A percentile compares a stretch with the other conserved stretches of the same genome.
Evolutionary conservation across 768 basidiomycete species (phyloP).

Genomic region (Psilocybe cyanescens): DNA sequence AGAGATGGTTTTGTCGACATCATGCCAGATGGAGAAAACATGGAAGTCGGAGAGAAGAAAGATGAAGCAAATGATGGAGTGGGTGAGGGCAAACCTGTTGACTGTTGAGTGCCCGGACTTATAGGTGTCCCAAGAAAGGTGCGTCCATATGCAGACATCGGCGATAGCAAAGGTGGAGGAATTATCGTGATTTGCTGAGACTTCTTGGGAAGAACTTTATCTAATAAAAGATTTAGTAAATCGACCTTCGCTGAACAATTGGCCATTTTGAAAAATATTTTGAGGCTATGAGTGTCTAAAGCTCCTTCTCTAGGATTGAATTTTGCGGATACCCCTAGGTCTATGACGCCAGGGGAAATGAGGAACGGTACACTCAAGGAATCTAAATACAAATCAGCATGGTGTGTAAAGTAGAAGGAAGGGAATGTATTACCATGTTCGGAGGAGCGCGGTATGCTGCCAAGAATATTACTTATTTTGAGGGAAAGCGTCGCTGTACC

Average conservation of each 20-base stretch:
- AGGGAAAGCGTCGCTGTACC: constrained; percentile 59
- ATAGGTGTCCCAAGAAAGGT: constrained; percentile 22
- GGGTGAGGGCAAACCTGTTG: constrained; percentile 26
- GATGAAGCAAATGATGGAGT: constrained; percentile 30
- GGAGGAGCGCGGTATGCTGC: constrained; percentile 36
- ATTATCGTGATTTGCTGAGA: constrained; percentile 1
- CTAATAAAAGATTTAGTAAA: constrained; percentile 37
- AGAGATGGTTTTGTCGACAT: constrained; percentile 20
- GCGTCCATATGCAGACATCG: constrained; percentile 10
- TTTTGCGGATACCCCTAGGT: constrained; percentile 49
- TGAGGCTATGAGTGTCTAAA: constrained; percentile 57
- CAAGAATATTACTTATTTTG: constrained; percentile 49
- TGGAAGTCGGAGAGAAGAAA: constrained; percentile 28
- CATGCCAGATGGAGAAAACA: constrained; percentile 23
- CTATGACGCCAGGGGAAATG: constrained; percentile 46
- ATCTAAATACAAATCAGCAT: constrained; percentile 13
- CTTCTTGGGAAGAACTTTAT: constrained; percentile 23
- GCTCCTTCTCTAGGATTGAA: constrained; percentile 63
- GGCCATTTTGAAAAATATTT: constrained; percentile 47
- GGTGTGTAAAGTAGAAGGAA: background rate
- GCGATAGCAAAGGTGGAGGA: constrained; percentile 4
- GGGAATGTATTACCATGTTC: constrained; percentile 31
- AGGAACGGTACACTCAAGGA: constrained; percentile 41
- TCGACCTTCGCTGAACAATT: constrained; percentile 53
- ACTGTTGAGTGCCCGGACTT: constrained; percentile 20